Evolutionary conservation across 352 stramenopile species (phyloP).

Genomic region (Halophytophthora batemanensis): DNA sequence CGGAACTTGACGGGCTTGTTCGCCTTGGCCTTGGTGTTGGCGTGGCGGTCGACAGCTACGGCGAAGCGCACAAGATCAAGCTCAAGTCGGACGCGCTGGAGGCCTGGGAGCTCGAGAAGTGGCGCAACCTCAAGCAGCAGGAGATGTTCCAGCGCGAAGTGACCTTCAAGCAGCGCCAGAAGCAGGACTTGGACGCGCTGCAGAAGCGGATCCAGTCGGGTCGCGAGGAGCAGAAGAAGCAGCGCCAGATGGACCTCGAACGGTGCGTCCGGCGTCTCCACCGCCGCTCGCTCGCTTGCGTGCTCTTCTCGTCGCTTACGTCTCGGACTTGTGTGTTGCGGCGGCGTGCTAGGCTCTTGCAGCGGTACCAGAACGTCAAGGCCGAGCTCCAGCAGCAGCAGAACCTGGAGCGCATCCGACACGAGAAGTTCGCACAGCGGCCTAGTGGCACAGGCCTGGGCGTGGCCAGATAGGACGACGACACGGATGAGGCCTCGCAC

Average conservation of each 20-base stretch:
- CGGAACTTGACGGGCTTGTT: not conserved
- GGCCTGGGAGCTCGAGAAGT: constrained; percentile 94
- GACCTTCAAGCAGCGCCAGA: constrained; percentile 93
- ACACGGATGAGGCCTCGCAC: not conserved
- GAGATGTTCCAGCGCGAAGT: constrained; percentile 94
- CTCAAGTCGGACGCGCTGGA: constrained; percentile 93
- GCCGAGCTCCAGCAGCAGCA: constrained; percentile 93
- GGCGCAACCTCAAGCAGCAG: constrained; percentile 92
- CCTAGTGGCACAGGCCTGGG: constrained; percentile 13
- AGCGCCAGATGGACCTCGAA: constrained; percentile 92
- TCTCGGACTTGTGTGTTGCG: not conserved
- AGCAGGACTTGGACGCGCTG: constrained; percentile 91
- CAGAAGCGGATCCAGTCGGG: constrained; percentile 94
- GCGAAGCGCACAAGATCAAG: constrained; percentile 96
- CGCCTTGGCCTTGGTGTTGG: not conserved
- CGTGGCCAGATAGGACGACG: constrained; percentile 7
- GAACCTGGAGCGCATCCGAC: constrained; percentile 90
- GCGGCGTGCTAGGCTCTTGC: constrained; percentile 54
- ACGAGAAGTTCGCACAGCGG: constrained; percentile 74
- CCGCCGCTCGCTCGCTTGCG: constrained; percentile 1
- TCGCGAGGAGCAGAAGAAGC: constrained; percentile 94
- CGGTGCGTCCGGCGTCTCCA: constrained; percentile 35
- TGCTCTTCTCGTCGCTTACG: not conserved
- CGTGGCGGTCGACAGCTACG: constrained; percentile 51
- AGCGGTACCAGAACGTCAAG: constrained; percentile 96